Conservation (phyloP, 202 grass and related monocot species). For the Setaria italica region DNA sequence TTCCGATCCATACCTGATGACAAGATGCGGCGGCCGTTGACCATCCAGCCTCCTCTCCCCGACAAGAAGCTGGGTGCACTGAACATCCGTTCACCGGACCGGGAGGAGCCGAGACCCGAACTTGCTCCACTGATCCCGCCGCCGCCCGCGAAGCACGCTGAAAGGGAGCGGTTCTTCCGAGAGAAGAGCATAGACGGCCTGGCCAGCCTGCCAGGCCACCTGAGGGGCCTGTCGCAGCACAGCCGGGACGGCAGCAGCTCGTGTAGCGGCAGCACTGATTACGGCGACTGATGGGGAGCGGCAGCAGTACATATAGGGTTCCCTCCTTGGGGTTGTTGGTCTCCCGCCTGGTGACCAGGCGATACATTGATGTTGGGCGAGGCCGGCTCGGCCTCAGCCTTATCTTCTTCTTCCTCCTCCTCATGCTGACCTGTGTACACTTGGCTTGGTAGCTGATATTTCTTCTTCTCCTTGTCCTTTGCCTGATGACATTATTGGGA, state of each 20-base stretch:
- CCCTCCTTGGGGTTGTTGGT: conserved; percentile 48
- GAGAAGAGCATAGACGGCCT: conserved; percentile 67
- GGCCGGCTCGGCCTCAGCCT: conserved; percentile 44
- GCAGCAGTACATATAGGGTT: conserved; percentile 46
- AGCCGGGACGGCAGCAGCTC: conserved; percentile 78
- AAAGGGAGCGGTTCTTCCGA: conserved; percentile 82
- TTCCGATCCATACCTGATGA: conserved; percentile 78
- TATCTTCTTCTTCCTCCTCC: background rate
- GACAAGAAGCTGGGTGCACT: conserved; percentile 41
- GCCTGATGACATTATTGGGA: conserved; percentile 41
- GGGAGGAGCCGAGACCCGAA: conserved; percentile 48
- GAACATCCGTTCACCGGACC: conserved; percentile 46
- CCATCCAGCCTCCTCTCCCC: conserved; percentile 57
- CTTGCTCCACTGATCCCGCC: conserved; percentile 62
- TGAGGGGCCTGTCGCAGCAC: conserved; percentile 64
- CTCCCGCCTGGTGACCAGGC: background rate
- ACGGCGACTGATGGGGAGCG: conserved; percentile 55
- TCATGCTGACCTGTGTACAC: conserved; percentile 51
- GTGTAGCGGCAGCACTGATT: conserved; percentile 86
- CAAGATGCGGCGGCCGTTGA: conserved; percentile 76
- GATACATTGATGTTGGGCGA: conserved; percentile 32
- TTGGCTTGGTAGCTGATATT: conserved; percentile 43
- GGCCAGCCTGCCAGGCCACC: conserved; percentile 55
- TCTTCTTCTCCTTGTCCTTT: conserved; percentile 4
- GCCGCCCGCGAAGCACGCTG: conserved; percentile 67